Evolutionary conservation across 257 asterid genomes (phyloP).

Genomic region (Ehretia macrophylla): DNA sequence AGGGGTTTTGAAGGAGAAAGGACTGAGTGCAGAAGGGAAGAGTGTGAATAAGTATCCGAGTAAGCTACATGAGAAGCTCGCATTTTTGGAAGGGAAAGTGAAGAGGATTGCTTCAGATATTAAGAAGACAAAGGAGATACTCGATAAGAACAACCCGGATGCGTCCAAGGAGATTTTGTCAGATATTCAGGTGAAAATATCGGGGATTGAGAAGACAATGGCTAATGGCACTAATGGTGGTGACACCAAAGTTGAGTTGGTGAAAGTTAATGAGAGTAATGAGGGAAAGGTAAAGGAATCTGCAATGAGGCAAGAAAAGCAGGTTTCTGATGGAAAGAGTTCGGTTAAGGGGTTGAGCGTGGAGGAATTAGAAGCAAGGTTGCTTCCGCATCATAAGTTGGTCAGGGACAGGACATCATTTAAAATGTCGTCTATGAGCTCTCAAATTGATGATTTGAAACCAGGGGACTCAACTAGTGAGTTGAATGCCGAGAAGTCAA

Average conservation of each 20-base stretch:
- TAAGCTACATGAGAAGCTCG: constrained; percentile 75
- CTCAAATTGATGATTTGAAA: constrained; percentile 53
- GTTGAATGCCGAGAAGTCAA: constrained; percentile 23
- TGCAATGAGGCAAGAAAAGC: constrained; percentile 19
- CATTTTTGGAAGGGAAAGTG: constrained; percentile 77
- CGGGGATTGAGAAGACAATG: constrained; percentile 80
- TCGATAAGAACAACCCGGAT: constrained; percentile 58
- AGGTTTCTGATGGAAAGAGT: constrained; percentile 24
- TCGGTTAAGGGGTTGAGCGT: constrained; percentile 51
- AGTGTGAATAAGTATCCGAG: constrained; percentile 43
- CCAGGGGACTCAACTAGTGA: constrained; percentile 35
- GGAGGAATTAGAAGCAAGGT: constrained; percentile 56
- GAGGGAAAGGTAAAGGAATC: constrained; percentile 4
- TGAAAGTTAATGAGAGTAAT: constrained; percentile 13
- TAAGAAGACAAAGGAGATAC: constrained; percentile 69
- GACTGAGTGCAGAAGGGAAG: constrained; percentile 22
- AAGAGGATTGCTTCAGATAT: constrained; percentile 73
- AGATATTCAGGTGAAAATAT: constrained; percentile 65
- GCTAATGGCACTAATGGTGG: constrained; percentile 31
- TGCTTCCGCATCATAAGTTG: constrained; percentile 78
- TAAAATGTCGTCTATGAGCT: constrained; percentile 29
- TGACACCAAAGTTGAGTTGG: constrained; percentile 14
- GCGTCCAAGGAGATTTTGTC: constrained; percentile 59
- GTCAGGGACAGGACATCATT: constrained; percentile 48
- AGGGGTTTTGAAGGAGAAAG: constrained; percentile 24